phyloP scores from a whole-genome alignment of 2,329 filamentous ascomycete genomes.

The Diaporthe velutina region DNA sequence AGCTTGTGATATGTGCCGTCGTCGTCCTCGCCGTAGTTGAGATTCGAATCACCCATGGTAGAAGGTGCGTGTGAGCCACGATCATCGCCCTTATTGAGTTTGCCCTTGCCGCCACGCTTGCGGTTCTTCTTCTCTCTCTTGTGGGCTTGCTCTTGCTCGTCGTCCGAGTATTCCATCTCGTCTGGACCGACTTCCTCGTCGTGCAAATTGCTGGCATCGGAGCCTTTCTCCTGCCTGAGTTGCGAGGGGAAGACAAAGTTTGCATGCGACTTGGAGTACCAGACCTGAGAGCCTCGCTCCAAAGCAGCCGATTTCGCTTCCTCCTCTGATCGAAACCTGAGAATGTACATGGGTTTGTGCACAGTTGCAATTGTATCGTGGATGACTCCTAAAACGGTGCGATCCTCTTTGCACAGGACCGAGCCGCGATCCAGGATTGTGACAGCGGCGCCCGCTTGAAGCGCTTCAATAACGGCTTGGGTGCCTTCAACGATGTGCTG shows the following conservation, averaged over 20 bases:
- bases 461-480: constrained; percentile 79
- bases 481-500: constrained; percentile 84
- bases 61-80: constrained; percentile 49
- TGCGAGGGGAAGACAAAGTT: constrained; percentile 89
- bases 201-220: constrained; percentile 93
- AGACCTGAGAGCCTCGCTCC: constrained; percentile 78
- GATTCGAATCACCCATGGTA: constrained; percentile 54
- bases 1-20: constrained; percentile 81
- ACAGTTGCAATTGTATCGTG: constrained; percentile 89
- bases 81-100: constrained; percentile 57
- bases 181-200: constrained; percentile 91
- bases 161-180: constrained; percentile 95
- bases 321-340: constrained; percentile 78
- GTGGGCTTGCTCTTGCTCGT: constrained; percentile 91
- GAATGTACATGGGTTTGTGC: constrained; percentile 86
- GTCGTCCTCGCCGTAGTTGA: constrained; percentile 78
- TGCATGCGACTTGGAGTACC: constrained; percentile 83
- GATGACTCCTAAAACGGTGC: constrained; percentile 84
- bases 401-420: constrained; percentile 82
- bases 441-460: constrained; percentile 79
- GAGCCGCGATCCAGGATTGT: constrained; percentile 88
- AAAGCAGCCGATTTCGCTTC: constrained; percentile 78
- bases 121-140: constrained; percentile 79
- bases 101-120: constrained; percentile 64
- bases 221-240: constrained; percentile 84